Conservation (phyloP, 2,329 filamentous ascomycete species). For the Aspergillus sp. region DNA sequence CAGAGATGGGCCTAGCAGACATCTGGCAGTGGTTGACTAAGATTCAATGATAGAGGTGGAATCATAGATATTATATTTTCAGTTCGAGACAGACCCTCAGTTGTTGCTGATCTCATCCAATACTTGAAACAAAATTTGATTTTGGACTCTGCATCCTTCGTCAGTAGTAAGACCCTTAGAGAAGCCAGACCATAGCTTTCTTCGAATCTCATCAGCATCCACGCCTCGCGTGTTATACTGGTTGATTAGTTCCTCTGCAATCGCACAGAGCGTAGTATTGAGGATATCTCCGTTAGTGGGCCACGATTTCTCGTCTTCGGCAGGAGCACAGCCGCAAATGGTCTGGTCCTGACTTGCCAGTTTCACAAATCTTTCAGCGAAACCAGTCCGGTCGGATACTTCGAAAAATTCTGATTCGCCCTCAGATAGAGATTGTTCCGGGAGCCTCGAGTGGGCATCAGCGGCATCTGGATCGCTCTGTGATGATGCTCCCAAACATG, state of each 20-base stretch:
- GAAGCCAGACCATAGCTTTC: conserved; percentile 36
- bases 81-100: conserved; percentile 9
- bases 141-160: conserved; percentile 39
- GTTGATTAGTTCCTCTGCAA: conserved; percentile 38
- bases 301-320: conserved; percentile 14
- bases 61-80: not conserved
- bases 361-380: not conserved
- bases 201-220: conserved; percentile 37
- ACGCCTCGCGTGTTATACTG: conserved; percentile 38
- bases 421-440: no score
- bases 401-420: not conserved
- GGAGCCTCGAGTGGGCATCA: no score
- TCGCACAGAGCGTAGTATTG: conserved; percentile 38
- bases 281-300: conserved; percentile 26
- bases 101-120: conserved; percentile 39
- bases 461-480: not conserved
- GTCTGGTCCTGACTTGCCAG: conserved; percentile 9
- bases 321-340: conserved; percentile 25
- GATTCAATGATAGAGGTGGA: not conserved
- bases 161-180: conserved; percentile 24
- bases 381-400: no score
- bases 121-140: conserved; percentile 43
- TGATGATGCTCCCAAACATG: no score
- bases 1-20: conserved; percentile 20
- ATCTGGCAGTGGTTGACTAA: no score